Evolutionary conservation across 805 yeast species (phyloP).

Genomic region (Candida sphagnicola): DNA sequence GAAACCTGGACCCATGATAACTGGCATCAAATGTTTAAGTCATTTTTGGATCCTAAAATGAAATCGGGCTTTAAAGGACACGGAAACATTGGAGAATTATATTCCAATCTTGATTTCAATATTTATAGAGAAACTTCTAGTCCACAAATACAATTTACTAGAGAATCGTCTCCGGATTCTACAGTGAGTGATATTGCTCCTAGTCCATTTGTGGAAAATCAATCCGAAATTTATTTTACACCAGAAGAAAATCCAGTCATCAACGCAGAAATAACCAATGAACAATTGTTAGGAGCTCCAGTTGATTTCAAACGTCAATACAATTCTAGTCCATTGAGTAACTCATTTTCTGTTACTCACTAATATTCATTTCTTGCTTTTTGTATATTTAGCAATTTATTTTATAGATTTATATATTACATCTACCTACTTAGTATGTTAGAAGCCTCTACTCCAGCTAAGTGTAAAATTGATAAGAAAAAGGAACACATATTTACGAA

Average conservation of each 20-base stretch:
- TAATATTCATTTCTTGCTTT: not conserved
- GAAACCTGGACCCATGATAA: slow-evolving; percentile 23
- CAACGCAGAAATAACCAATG: not conserved
- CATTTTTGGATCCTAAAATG: slow-evolving; percentile 3
- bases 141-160: slow-evolving; percentile 5
- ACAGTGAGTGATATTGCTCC: not conserved
- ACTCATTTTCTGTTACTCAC: slow-evolving; percentile 1
- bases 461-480: too few species aligned
- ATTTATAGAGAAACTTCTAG: slow-evolving; percentile 5
- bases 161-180: slow-evolving; percentile 1
- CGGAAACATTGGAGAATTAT: slow-evolving; percentile 33
- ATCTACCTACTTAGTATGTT: too few species aligned
- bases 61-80: slow-evolving; percentile 25
- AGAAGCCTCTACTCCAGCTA: too few species aligned
- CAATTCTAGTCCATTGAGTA: slow-evolving; percentile 4
- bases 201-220: not conserved
- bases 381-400: not conserved
- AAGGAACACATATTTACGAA: too few species aligned
- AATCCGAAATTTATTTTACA: not conserved
- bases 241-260: not conserved
- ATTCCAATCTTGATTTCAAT: slow-evolving; percentile 14
- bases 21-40: slow-evolving; percentile 27
- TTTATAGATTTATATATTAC: not conserved
- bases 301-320: slow-evolving; percentile 6
- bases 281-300: slow-evolving; percentile 8